phyloP scores from a whole-genome alignment of 192 early-diverging fungal species.

The Rhizophagus clarus region DNA sequence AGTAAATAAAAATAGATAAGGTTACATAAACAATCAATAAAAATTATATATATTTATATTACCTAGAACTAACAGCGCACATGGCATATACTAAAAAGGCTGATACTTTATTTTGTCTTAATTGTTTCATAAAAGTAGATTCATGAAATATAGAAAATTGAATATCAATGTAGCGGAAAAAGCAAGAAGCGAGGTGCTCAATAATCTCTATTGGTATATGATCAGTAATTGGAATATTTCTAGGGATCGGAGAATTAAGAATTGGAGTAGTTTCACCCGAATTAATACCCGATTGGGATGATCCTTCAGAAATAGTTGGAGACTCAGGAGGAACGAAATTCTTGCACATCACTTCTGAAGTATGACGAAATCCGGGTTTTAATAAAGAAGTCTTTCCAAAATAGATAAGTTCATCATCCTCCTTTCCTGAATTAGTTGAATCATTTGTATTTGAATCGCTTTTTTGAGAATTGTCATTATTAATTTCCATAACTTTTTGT shows the following conservation, averaged over 20 bases:
- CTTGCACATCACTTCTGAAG: not conserved
- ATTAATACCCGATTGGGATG: not conserved
- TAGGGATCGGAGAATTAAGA: not conserved
- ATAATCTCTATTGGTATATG: conserved; percentile 46
- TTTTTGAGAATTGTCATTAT: not conserved
- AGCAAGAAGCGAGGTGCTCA: conserved; percentile 53
- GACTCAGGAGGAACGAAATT: not conserved
- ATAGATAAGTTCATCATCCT: not conserved
- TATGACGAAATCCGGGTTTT: not conserved
- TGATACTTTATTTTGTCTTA: conserved; percentile 47
- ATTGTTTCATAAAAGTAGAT: conserved; percentile 45
- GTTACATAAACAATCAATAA: too few relatives aligned
- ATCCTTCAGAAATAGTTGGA: not conserved
- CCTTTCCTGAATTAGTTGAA: not conserved
- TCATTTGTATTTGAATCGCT: not conserved
- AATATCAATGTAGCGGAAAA: conserved; percentile 49
- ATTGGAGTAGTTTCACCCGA: not conserved
- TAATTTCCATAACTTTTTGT: not conserved
- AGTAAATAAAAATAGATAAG: too few relatives aligned
- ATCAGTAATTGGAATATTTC: not conserved
- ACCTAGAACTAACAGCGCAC: conserved; percentile 51
- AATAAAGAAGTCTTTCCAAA: not conserved
- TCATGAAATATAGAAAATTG: conserved; percentile 55
- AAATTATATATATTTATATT: too few relatives aligned
- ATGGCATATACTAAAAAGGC: conserved; percentile 49